Percentiles rank a stretch among this genome's conserved stretches.
Evolutionary conservation across 768 basidiomycete species (phyloP).

Genomic region (Amanita rubescens): DNA sequence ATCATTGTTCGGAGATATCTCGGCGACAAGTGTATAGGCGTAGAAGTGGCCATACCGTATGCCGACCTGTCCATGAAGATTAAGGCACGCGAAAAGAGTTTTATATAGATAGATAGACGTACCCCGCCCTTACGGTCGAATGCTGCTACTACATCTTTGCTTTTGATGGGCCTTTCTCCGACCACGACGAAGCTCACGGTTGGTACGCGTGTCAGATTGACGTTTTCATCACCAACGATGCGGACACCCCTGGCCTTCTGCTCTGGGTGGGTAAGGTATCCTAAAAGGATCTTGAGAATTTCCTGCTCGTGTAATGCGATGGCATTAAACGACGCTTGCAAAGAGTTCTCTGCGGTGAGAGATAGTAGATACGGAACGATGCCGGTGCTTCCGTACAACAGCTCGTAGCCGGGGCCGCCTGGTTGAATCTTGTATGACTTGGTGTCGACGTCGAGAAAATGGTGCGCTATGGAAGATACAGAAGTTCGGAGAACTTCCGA

Average conservation of each 20-base stretch:
- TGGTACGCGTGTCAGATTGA: slow-evolving; percentile 42
- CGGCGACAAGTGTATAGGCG: slow-evolving; percentile 54
- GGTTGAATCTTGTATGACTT: slow-evolving; percentile 59
- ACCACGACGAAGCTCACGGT: slow-evolving; percentile 69
- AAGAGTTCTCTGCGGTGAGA: slow-evolving; percentile 40
- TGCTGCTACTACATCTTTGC: slow-evolving; percentile 52
- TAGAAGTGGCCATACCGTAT: slow-evolving; percentile 78
- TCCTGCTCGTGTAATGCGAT: slow-evolving; percentile 57
- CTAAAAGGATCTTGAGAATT: slow-evolving; percentile 46
- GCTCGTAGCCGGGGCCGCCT: slow-evolving; percentile 71
- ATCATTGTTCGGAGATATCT: slow-evolving; percentile 49
- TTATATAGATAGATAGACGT: slow-evolving; percentile 19
- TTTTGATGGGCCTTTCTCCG: slow-evolving; percentile 47
- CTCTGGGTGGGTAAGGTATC: slow-evolving; percentile 42
- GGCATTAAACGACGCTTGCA: slow-evolving; percentile 46
- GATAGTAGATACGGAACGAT: slow-evolving; percentile 58
- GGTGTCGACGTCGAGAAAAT: slow-evolving; percentile 49
- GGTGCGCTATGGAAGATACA: slow-evolving; percentile 54
- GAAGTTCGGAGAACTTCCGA: slow-evolving; percentile 39
- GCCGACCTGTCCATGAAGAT: slow-evolving; percentile 45
- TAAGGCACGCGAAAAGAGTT: neutral
- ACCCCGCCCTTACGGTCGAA: slow-evolving; percentile 64
- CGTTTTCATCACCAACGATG: slow-evolving; percentile 54
- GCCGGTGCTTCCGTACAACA: slow-evolving; percentile 51
- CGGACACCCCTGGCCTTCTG: slow-evolving; percentile 54